Percentiles rank a stretch among this genome's conserved stretches.
phyloP scores from a whole-genome alignment of 2,329 filamentous ascomycete species.

The Fusarium virguliforme region DNA sequence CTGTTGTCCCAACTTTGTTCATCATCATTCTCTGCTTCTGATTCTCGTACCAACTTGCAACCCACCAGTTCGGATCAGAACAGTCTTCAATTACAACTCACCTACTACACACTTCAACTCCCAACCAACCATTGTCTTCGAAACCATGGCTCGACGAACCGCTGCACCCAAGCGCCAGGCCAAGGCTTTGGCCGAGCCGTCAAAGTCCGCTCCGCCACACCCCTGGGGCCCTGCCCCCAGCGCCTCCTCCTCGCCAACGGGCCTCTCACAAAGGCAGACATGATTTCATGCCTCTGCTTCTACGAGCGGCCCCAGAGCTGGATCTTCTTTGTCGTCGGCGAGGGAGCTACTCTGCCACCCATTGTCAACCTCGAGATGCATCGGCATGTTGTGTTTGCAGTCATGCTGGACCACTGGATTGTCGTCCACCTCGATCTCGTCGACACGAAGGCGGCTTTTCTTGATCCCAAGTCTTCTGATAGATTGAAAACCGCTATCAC shows the following conservation, averaged over 20 bases:
- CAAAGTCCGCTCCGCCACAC: not conserved
- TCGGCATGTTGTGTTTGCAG: not conserved
- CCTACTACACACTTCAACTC: not conserved
- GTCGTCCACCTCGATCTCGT: constrained; percentile 3
- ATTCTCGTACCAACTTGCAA: not conserved
- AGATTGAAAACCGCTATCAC: not conserved
- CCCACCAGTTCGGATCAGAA: not conserved
- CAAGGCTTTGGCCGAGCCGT: not conserved
- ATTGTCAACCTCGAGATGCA: not conserved
- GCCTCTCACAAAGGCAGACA: not conserved
- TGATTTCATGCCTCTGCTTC: not conserved
- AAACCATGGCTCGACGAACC: not conserved
- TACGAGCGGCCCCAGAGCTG: not conserved
- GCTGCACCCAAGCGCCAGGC: not conserved
- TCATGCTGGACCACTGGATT: not conserved
- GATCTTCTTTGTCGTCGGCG: not conserved
- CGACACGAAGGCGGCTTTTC: not conserved
- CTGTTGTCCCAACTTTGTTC: not conserved
- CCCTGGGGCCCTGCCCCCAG: not conserved
- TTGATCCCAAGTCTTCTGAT: not conserved
- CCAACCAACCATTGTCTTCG: not conserved
- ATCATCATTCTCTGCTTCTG: not conserved
- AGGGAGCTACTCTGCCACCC: not conserved
- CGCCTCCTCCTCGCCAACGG: not conserved
- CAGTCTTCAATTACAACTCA: not conserved